These are phyloP conservation scores for Talaromyces adpressus DNA, from an alignment of 495 filamentous ascomycete species.

Conservation along the genomic window DNA sequence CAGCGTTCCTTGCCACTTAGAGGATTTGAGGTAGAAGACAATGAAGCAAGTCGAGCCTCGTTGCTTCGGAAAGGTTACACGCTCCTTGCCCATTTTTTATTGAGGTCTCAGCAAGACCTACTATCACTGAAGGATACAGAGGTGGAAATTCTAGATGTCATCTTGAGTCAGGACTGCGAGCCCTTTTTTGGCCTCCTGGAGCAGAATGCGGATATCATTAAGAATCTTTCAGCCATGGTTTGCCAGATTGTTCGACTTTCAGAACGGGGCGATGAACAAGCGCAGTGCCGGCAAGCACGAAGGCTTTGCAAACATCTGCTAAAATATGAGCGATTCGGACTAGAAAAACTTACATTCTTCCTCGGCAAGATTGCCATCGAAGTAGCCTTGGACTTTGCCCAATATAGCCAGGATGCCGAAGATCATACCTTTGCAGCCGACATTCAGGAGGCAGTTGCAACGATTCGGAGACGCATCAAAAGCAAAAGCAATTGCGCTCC, in stretches of 20 bases:
- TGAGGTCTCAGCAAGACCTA: conserved; percentile 24
- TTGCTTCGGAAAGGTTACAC: conserved; percentile 31
- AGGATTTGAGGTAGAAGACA: conserved; percentile 2
- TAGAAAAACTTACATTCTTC: conserved; percentile 19
- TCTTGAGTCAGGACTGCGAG: conserved; percentile 15
- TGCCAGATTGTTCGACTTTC: conserved; percentile 32
- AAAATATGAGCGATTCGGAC: conserved; percentile 19
- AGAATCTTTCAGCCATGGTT: conserved; percentile 29
- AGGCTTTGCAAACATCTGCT: conserved; percentile 26
- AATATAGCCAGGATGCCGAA: conserved; percentile 36
- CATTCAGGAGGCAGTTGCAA: conserved; percentile 30
- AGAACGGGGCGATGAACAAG: conserved; percentile 18
- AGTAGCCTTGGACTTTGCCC: conserved; percentile 41
- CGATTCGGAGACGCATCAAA: conserved; percentile 12
- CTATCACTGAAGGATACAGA: conserved; percentile 1
- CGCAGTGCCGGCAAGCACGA: conserved; percentile 15
- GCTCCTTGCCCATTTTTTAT: conserved; percentile 26
- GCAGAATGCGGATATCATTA: conserved; percentile 25
- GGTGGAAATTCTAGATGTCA: conserved; percentile 10
- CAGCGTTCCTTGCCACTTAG: conserved; percentile 19
- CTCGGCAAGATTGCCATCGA: conserved; percentile 36
- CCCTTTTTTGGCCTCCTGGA: conserved; percentile 20
- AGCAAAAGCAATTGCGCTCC: conserved; percentile 4
- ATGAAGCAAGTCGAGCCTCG: conserved; percentile 14
- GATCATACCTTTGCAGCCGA: conserved; percentile 44